phyloP scores from a whole-genome alignment of 2,329 filamentous ascomycete genomes.

The Ascosphaera apis region DNA sequence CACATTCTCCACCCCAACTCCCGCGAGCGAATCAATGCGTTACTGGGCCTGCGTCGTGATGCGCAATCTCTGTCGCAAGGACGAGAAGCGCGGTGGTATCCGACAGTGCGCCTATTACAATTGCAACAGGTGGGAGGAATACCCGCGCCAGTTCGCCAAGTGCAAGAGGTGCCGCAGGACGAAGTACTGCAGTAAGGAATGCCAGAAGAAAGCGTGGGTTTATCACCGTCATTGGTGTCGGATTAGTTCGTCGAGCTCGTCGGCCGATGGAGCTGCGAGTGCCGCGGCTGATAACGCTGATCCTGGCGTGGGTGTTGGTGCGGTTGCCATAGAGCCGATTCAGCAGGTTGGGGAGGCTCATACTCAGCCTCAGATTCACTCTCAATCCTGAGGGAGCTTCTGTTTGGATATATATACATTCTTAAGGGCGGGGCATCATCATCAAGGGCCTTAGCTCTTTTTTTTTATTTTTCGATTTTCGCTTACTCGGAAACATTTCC shows the following conservation, averaged over 20 bases:
- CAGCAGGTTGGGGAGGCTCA: too few relatives aligned
- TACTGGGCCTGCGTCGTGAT: constrained; percentile 99
- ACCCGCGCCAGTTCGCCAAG: constrained; percentile 88
- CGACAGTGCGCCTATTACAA: constrained; percentile 95
- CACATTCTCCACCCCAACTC: neutral
- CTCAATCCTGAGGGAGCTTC: too few relatives aligned
- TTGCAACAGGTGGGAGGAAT: constrained; percentile 97
- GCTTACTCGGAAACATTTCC: too few relatives aligned
- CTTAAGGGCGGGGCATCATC: too few relatives aligned
- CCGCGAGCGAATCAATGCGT: constrained; percentile 69
- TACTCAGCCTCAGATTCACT: too few relatives aligned
- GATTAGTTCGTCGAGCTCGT: neutral
- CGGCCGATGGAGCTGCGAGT: too few relatives aligned
- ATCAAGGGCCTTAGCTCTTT: too few relatives aligned
- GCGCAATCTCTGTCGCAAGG: constrained; percentile 94
- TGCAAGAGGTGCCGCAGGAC: constrained; percentile 87
- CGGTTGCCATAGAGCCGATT: too few relatives aligned
- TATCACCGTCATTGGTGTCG: constrained; percentile 93
- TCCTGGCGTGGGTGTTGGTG: too few relatives aligned
- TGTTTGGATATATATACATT: too few relatives aligned
- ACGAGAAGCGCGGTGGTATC: constrained; percentile 82
- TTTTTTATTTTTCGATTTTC: too few relatives aligned
- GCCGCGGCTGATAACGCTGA: too few relatives aligned
- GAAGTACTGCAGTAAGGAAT: constrained; percentile 99
- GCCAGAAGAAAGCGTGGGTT: constrained; percentile 96